Conservation (phyloP, 805 yeast species). For the Isabelozyma pseudorhagii region DNA sequence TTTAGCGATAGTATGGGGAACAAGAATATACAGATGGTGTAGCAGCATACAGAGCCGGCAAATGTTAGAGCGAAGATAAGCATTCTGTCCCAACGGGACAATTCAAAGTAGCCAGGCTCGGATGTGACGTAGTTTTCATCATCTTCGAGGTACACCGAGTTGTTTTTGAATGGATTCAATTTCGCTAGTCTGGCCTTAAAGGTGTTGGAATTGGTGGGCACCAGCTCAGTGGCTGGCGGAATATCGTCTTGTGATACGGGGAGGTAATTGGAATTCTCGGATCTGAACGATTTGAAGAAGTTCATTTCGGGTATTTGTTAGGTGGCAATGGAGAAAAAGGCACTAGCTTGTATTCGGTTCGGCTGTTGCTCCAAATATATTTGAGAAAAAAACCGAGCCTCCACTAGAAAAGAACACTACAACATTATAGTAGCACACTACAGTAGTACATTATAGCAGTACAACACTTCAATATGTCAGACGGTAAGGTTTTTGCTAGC, state of each 20-base stretch:
- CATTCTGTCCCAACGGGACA: constrained; percentile 47
- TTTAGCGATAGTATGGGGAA: constrained; percentile 41
- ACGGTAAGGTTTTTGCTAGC: constrained; percentile 11
- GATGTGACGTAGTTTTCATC: constrained; percentile 42
- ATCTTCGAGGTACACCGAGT: constrained; percentile 38
- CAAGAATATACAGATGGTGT: constrained; percentile 39
- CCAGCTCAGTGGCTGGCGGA: constrained; percentile 9
- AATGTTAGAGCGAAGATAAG: constrained; percentile 42
- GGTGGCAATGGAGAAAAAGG: neutral
- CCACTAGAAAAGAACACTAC: no score
- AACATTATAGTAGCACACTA: no score
- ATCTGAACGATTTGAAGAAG: constrained; percentile 33
- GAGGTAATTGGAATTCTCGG: constrained; percentile 15
- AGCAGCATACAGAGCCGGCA: constrained; percentile 40
- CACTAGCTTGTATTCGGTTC: neutral
- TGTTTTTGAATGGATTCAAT: constrained; percentile 37
- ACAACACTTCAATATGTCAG: neutral
- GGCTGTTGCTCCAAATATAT: neutral
- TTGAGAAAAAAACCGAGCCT: neutral
- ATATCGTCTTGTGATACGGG: constrained; percentile 33
- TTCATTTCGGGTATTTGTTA: constrained; percentile 22
- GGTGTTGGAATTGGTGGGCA: constrained; percentile 12
- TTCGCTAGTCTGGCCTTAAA: constrained; percentile 29
- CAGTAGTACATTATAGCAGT: no score
- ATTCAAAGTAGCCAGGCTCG: constrained; percentile 42